phyloP scores from a whole-genome alignment of 2,329 filamentous ascomycete species.

The Cyphellophora attinorum region DNA sequence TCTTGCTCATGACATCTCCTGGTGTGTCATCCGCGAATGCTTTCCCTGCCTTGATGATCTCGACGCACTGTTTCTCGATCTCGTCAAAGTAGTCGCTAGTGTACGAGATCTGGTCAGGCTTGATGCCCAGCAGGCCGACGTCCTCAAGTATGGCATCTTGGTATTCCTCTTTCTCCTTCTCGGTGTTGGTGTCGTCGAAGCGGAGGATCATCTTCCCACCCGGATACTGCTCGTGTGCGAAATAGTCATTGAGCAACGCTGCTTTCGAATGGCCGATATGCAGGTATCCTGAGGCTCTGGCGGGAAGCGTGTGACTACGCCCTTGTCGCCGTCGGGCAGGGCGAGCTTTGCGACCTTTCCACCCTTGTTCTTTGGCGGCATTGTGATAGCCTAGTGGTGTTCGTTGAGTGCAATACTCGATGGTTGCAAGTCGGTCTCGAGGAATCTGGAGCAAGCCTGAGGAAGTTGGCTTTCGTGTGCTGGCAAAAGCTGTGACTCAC shows the following conservation, averaged over 20 bases:
- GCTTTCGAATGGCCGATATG: constrained; percentile 26
- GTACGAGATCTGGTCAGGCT: constrained; percentile 75
- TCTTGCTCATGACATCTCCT: constrained; percentile 74
- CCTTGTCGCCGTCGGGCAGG: constrained; percentile 20
- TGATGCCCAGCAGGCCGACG: constrained; percentile 81
- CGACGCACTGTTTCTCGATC: constrained; percentile 75
- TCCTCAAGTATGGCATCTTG: constrained; percentile 92
- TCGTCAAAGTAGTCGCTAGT: constrained; percentile 94
- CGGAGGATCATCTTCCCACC: constrained; percentile 75
- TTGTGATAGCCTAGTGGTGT: too few species aligned
- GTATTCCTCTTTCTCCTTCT: constrained; percentile 94
- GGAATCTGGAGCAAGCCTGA: too few species aligned
- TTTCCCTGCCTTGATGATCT: constrained; percentile 75
- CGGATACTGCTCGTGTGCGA: constrained; percentile 21
- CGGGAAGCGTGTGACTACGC: constrained; percentile 26
- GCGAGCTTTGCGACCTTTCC: constrained; percentile 22
- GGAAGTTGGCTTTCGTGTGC: too few species aligned
- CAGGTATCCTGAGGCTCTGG: constrained; percentile 28
- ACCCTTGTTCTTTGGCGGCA: constrained; percentile 16
- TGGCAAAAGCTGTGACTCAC: too few species aligned
- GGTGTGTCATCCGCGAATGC: constrained; percentile 94
- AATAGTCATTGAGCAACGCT: constrained; percentile 23
- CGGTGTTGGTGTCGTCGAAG: constrained; percentile 95
- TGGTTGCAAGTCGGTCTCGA: too few species aligned
- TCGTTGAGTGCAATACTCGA: too few species aligned